phyloP scores from a whole-genome alignment of 202 grass and related monocot genomes.

The Alloteropsis angusta region DNA sequence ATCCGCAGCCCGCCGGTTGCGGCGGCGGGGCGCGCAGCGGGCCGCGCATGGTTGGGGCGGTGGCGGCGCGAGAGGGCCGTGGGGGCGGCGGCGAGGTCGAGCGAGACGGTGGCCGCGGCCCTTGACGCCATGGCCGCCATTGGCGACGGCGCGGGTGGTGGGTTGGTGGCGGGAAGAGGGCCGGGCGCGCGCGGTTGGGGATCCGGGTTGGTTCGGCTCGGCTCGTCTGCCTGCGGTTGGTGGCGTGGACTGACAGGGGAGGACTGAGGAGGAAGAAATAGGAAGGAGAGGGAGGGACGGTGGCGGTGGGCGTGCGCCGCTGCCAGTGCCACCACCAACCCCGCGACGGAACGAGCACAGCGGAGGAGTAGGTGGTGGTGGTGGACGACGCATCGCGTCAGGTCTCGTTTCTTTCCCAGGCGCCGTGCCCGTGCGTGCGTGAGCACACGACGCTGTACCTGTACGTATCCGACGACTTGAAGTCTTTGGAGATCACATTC shows the following conservation, averaged over 20 bases:
- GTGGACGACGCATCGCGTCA: too few relatives aligned
- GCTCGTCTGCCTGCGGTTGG: neutral
- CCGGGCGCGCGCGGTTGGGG: neutral
- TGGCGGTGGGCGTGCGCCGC: neutral
- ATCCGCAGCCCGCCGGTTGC: neutral
- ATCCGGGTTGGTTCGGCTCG: neutral
- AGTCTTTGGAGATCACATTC: too few relatives aligned
- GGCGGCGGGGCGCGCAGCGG: neutral
- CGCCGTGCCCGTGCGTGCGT: too few relatives aligned
- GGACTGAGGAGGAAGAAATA: constrained; percentile 40
- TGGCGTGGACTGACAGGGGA: neutral
- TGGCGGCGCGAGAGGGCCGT: neutral
- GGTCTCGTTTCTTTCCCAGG: too few relatives aligned
- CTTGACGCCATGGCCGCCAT: constrained; percentile 21
- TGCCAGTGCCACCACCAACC: constrained; percentile 20
- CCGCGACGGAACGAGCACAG: neutral
- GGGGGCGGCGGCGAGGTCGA: neutral
- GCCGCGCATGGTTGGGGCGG: neutral
- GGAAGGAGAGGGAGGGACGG: neutral
- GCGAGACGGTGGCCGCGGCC: constrained; percentile 3
- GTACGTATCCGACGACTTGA: too few relatives aligned
- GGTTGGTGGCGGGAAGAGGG: neutral
- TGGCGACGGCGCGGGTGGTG: neutral
- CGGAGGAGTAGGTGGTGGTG: too few relatives aligned
- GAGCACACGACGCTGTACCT: too few relatives aligned